Evolutionary conservation across 192 early-diverging fungal species (phyloP).

Genomic region (Coemansia sp.): DNA sequence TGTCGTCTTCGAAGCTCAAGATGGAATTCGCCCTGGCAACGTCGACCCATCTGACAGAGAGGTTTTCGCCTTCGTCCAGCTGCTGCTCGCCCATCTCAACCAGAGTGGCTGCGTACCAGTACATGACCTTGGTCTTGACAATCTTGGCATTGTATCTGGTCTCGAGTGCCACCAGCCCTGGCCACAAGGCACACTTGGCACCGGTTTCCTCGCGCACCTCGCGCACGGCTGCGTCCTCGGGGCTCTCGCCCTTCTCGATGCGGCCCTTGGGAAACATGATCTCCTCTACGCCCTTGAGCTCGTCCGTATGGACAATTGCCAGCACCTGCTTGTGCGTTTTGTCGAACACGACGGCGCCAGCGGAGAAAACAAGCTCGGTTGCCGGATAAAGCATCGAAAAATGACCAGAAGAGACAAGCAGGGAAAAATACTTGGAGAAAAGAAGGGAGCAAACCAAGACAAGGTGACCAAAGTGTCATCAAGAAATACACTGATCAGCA

Average conservation of each 20-base stretch:
- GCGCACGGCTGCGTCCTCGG: conserved; percentile 24
- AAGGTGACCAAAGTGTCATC: not conserved
- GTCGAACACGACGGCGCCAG: conserved; percentile 49
- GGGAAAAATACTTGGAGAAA: not conserved
- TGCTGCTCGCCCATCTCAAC: conserved; percentile 18
- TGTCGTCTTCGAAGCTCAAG: conserved; percentile 26
- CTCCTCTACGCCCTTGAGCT: not conserved
- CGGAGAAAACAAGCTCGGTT: conserved; percentile 29
- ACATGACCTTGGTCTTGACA: conserved; percentile 35
- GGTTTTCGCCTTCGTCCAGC: conserved; percentile 27
- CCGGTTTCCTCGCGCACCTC: conserved; percentile 48
- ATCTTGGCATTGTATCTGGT: conserved; percentile 13
- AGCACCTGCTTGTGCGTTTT: conserved; percentile 10
- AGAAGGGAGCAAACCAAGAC: not conserved
- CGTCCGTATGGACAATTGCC: conserved; percentile 15
- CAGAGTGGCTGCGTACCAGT: conserved; percentile 43
- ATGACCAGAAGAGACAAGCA: not conserved
- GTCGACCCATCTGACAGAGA: conserved; percentile 24
- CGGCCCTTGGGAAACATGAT: conserved; percentile 46
- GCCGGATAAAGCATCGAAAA: conserved; percentile 23
- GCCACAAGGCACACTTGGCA: conserved; percentile 25
- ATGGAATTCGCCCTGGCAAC: conserved; percentile 1
- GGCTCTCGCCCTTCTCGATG: conserved; percentile 26
- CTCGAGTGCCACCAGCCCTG: conserved; percentile 27
- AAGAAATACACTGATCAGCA: not conserved